Percentiles rank a stretch among this genome's conserved stretches.
Conservation (phyloP, 2,329 filamentous ascomycete genomes). For the Ceratocystis destructans region DNA sequence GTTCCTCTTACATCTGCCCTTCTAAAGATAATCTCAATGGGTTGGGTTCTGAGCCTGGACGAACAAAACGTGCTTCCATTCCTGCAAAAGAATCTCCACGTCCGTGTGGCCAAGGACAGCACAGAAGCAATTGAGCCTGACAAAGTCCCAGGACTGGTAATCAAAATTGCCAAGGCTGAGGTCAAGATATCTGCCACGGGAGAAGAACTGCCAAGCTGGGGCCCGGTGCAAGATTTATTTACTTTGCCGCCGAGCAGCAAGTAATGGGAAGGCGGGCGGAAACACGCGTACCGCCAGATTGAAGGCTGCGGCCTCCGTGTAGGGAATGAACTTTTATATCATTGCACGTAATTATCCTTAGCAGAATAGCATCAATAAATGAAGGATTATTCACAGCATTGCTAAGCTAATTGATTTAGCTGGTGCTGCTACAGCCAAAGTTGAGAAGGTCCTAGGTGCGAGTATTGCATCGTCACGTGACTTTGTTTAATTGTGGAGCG, state of each 20-base stretch:
- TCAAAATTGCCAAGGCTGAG: conserved; percentile 29
- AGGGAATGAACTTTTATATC: background rate
- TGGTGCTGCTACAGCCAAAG: no score
- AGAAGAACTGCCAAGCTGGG: conserved; percentile 30
- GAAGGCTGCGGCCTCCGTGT: background rate
- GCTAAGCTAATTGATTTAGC: no score
- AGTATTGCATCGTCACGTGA: conserved; percentile 11
- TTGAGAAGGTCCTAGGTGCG: background rate
- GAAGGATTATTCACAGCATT: background rate
- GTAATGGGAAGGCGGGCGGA: background rate
- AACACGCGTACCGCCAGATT: background rate
- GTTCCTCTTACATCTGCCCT: conserved; percentile 39
- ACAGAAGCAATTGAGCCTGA: conserved; percentile 22
- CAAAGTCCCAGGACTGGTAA: conserved; percentile 26
- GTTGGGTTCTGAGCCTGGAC: conserved; percentile 29
- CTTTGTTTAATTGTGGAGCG: conserved; percentile 13
- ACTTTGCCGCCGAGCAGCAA: conserved; percentile 10
- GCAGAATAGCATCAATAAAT: background rate
- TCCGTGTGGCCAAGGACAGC: conserved; percentile 26
- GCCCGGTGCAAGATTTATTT: conserved; percentile 21
- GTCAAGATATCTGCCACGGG: conserved; percentile 27
- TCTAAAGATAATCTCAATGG: conserved; percentile 30
- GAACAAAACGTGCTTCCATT: conserved; percentile 29
- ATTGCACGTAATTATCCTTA: background rate
- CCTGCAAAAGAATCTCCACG: conserved; percentile 29